Percentiles rank a stretch among this genome's conserved stretches.
Evolutionary conservation across 495 filamentous ascomycete species (phyloP).

Genomic region (Aspergillus nanangensis): DNA sequence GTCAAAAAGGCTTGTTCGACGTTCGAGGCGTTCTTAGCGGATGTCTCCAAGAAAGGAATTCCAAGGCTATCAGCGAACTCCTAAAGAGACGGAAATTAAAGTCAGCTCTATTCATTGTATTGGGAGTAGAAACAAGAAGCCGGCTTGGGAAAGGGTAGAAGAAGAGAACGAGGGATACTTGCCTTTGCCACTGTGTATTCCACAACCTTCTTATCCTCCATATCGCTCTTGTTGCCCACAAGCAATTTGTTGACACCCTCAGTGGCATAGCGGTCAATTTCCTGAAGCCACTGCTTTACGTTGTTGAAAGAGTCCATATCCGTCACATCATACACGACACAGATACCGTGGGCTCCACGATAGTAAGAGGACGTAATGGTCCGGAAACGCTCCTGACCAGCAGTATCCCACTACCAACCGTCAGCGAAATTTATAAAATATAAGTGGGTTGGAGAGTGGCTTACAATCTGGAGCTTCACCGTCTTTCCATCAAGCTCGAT

Average conservation of each 20-base stretch:
- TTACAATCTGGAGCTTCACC: conserved; percentile 98
- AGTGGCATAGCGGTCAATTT: conserved; percentile 97
- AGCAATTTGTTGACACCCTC: conserved; percentile 99
- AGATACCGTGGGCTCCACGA: conserved; percentile 96
- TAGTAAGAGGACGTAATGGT: conserved; percentile 99
- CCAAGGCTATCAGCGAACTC: conserved; percentile 98
- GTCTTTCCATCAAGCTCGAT: conserved; percentile 99
- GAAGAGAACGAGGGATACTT: conserved; percentile 4
- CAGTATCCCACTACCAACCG: conserved; percentile 84
- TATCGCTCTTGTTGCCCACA: conserved; percentile 99
- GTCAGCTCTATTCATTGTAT: conserved; percentile 12
- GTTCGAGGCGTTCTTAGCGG: conserved; percentile 98
- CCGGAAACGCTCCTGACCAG: conserved; percentile 97
- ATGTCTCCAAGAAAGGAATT: conserved; percentile 99
- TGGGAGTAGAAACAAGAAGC: background rate
- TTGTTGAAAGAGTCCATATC: conserved; percentile 99
- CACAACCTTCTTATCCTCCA: conserved; percentile 99
- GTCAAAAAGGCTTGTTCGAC: conserved; percentile 99
- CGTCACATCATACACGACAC: conserved; percentile 99
- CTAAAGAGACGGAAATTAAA: conserved; percentile 49
- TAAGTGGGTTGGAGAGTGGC: conserved; percentile 19
- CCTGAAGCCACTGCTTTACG: conserved; percentile 99
- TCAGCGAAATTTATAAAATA: conserved; percentile 17
- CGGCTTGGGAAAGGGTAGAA: background rate
- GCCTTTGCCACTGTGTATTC: conserved; percentile 99